Conservation (phyloP, 352 stramenopile genomes). For the Phytophthora meadii region DNA sequence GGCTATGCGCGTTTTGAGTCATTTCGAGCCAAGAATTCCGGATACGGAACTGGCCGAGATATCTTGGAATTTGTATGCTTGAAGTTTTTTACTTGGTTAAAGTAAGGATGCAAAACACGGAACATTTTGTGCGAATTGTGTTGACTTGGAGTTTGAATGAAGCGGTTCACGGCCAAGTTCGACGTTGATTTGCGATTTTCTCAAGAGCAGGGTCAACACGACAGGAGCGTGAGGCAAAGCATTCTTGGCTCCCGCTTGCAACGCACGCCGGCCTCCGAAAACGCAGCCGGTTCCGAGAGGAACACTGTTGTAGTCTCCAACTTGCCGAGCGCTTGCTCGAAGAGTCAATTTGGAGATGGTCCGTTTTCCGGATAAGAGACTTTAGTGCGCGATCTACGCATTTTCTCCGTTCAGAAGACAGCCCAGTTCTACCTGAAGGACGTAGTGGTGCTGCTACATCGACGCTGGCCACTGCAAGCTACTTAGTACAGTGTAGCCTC, state of each 20-base stretch:
- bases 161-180: not conserved
- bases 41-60: conserved; percentile 19
- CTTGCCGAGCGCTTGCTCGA: conserved; percentile 8
- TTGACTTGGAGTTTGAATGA: not conserved
- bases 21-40: conserved; percentile 20
- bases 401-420: conserved; percentile 19
- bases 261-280: conserved; percentile 28
- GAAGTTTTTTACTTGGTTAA: not conserved
- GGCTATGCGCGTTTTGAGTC: conserved; percentile 5
- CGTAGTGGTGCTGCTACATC: conserved; percentile 6
- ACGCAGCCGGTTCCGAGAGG: conserved; percentile 16
- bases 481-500: too few relatives aligned
- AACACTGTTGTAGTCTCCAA: conserved; percentile 1
- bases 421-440: not conserved
- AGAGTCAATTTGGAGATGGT: conserved; percentile 1
- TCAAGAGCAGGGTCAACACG: conserved; percentile 11
- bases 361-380: conserved; percentile 24
- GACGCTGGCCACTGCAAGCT: conserved; percentile 3
- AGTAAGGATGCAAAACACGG: not conserved
- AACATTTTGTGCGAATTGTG: too few relatives aligned
- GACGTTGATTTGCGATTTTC: conserved; percentile 18
- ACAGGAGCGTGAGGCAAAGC: conserved; percentile 8
- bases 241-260: conserved; percentile 20
- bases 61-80: not conserved
- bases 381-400: too few relatives aligned